Percentiles rank a stretch among this genome's conserved stretches.
Conservation (phyloP, 2,329 filamentous ascomycete species). For the Aspergillus flavus region DNA sequence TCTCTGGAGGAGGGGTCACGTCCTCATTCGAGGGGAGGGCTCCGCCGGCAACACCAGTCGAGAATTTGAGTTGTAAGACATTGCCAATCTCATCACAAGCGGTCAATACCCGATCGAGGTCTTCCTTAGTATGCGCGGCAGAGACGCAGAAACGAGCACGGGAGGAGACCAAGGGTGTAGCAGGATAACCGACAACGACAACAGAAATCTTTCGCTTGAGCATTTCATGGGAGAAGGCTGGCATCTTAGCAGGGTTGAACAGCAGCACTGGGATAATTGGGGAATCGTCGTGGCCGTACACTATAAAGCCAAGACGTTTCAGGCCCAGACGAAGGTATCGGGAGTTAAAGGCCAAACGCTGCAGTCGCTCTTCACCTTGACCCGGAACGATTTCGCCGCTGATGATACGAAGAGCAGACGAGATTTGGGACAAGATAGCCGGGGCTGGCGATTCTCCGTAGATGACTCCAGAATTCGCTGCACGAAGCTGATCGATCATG, state of each 20-base stretch:
- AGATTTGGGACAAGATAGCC: conserved; percentile 87
- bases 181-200: conserved; percentile 95
- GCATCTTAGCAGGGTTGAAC: conserved; percentile 99
- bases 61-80: conserved; percentile 92
- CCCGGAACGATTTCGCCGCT: conserved; percentile 83
- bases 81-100: conserved; percentile 94
- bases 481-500: conserved; percentile 89
- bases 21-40: conserved; percentile 74
- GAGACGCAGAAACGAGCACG: conserved; percentile 95
- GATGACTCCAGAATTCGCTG: conserved; percentile 81
- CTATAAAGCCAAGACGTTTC: conserved; percentile 94
- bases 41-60: conserved; percentile 91
- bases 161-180: conserved; percentile 91
- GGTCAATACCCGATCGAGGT: conserved; percentile 83
- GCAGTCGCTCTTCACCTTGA: conserved; percentile 92
- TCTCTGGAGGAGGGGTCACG: conserved; percentile 62
- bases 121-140: conserved; percentile 96
- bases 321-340: conserved; percentile 95
- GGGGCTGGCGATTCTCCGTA: conserved; percentile 88
- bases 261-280: conserved; percentile 93
- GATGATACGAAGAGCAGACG: conserved; percentile 84
- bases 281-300: conserved; percentile 96
- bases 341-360: conserved; percentile 97
- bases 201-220: conserved; percentile 95
- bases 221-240: conserved; percentile 98